Base-by-base conservation (phyloP, 1,284 basidiomycete species). In the Somion occarium region DNA sequence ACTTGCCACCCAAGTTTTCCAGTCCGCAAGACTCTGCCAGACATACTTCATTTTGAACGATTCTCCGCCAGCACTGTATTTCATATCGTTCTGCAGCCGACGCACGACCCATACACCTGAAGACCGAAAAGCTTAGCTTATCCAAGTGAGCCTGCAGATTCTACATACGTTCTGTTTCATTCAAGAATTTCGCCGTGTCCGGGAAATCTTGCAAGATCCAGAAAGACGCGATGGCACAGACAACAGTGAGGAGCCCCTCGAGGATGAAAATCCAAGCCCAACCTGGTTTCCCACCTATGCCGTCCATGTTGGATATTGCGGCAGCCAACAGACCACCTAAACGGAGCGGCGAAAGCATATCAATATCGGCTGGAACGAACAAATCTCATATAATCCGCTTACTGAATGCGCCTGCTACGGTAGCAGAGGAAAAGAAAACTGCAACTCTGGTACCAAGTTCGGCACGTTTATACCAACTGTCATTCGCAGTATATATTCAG, bases 191-290 rank as follows among this genome's bases (percentile, higher is more conserved):
- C n/a, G 82, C 80, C 0, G 72, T 78, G 51, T 79, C 79, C 0
- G 82, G 81, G 61, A 82, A 82, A 64, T 84, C 81, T 50, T 75
- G 69, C 34, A 82, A 69, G 56, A 82, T 69, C 68, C 73, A 82
- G 71, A 78, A 82, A 7, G 79, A 77, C 0, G 65, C 65, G 11
- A 71, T 46, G 1, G 75, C 80, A 42, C 74, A 70, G 5, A 80
- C 20, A 26, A 89, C 71, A 0, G 88, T 91, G 41, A 79, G 72
- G 37, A 90, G 69, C 9, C 88, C 88, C 66, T 91, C 88, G 2
- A 91, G 69, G 53, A 91, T 89, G 66, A 89, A 87, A 50, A 88
- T 86, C 83, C 83, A 85, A 12, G 75, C 71, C 75, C 77, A 79
- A 12, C 69, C 83, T 19, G 76, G 70, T 57, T 75, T 79, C 25